phyloP scores from a whole-genome alignment of 208 protist species.

The Crithidia brevicula region DNA sequence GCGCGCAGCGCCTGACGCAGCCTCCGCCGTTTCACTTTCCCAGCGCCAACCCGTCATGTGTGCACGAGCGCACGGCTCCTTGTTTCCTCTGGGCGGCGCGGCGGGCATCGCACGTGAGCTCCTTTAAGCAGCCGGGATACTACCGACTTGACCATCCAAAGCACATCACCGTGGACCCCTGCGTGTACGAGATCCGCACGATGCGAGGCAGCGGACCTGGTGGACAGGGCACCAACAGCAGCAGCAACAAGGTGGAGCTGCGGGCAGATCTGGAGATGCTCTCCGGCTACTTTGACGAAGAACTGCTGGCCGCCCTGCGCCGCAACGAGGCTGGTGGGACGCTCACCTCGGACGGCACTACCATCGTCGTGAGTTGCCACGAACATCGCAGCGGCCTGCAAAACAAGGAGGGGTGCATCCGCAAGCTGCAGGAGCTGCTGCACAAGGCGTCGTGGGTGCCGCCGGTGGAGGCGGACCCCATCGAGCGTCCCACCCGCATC shows the following conservation, averaged over 20 bases:
- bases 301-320: constrained; percentile 45
- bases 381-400: constrained; percentile 77
- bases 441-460: constrained; percentile 81
- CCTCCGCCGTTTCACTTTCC: too few relatives aligned
- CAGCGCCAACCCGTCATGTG: too few relatives aligned
- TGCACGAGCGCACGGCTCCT: too few relatives aligned
- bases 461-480: constrained; percentile 56
- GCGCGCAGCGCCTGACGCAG: too few relatives aligned
- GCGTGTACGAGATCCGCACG: constrained; percentile 57
- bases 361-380: constrained; percentile 70
- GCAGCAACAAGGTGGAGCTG: constrained; percentile 90
- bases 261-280: constrained; percentile 61
- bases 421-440: constrained; percentile 63
- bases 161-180: constrained; percentile 49
- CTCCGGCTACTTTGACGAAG: constrained; percentile 54
- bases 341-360: constrained; percentile 53
- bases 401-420: constrained; percentile 77
- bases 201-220: constrained; percentile 82
- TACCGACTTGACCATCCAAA: constrained; percentile 50
- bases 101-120: constrained; percentile 54
- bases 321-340: constrained; percentile 43
- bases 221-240: constrained; percentile 83
- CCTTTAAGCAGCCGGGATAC: constrained; percentile 68
- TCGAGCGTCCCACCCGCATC: constrained; percentile 49
- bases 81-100: not conserved